Conservation (phyloP, 1,284 basidiomycete species). For the Bjerkandera adusta region DNA sequence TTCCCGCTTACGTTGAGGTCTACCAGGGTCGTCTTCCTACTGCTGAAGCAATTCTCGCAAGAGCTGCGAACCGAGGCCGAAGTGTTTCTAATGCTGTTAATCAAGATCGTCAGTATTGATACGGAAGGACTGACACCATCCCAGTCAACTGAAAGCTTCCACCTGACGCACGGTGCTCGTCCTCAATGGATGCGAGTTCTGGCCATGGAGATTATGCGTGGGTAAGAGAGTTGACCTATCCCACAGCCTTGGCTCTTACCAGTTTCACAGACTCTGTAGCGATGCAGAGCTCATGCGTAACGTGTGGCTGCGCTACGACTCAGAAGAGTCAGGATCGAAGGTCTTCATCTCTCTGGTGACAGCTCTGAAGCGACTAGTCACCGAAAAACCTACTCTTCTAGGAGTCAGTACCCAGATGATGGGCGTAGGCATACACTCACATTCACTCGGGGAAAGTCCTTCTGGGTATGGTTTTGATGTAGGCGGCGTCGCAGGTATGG, state of each 20-base stretch:
- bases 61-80: slow-evolving; percentile 82
- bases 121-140: slow-evolving; percentile 33
- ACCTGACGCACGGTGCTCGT: slow-evolving; percentile 36
- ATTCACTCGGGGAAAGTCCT: slow-evolving; percentile 30
- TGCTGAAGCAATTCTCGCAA: slow-evolving; percentile 88
- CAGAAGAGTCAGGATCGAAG: slow-evolving; percentile 56
- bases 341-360: slow-evolving; percentile 82
- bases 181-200: slow-evolving; percentile 89
- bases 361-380: slow-evolving; percentile 79
- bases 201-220: slow-evolving; percentile 89
- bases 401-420: slow-evolving; percentile 80
- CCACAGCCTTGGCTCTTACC: neutral
- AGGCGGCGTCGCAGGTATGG: slow-evolving; percentile 78
- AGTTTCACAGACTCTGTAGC: slow-evolving; percentile 61
- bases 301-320: slow-evolving; percentile 83
- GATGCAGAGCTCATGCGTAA: slow-evolving; percentile 80
- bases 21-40: slow-evolving; percentile 89
- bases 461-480: slow-evolving; percentile 51
- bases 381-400: slow-evolving; percentile 82
- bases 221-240: slow-evolving; percentile 38
- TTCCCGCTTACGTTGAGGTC: slow-evolving; percentile 91
- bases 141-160: slow-evolving; percentile 24
- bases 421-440: slow-evolving; percentile 64
- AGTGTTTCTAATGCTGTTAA: slow-evolving; percentile 81
- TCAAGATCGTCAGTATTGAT: slow-evolving; percentile 78